Conservation (phyloP, 2,329 filamentous ascomycete genomes). For the Paecilomyces sp. region DNA sequence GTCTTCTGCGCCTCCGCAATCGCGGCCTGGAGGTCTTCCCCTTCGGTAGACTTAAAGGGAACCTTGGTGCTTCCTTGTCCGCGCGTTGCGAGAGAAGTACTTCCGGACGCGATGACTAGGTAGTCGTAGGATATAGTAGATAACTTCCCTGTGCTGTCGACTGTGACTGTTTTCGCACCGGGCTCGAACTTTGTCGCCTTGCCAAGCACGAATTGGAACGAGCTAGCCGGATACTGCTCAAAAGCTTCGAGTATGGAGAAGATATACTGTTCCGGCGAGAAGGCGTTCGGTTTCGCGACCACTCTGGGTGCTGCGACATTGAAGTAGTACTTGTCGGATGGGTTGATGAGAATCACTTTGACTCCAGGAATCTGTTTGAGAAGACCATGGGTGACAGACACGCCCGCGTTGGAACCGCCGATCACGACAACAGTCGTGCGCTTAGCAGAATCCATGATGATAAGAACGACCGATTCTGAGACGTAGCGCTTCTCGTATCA, state of each 20-base stretch:
- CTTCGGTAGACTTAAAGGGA: constrained; percentile 39
- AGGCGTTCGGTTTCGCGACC: constrained; percentile 41
- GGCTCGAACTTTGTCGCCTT: constrained; percentile 42
- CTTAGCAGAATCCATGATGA: neutral
- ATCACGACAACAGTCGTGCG: constrained; percentile 23
- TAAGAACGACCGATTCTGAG: neutral
- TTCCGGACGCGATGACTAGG: constrained; percentile 52
- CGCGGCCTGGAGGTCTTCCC: constrained; percentile 23
- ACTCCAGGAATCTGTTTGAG: constrained; percentile 24
- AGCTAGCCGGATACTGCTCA: constrained; percentile 39
- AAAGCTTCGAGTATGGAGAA: constrained; percentile 45
- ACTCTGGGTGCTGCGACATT: constrained; percentile 48
- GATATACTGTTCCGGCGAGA: constrained; percentile 43
- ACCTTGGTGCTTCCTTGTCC: constrained; percentile 18
- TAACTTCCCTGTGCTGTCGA: constrained; percentile 25
- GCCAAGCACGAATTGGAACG: constrained; percentile 47
- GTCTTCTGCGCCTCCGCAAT: constrained; percentile 27
- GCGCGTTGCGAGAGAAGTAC: constrained; percentile 37
- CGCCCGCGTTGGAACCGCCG: constrained; percentile 30
- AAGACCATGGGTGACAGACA: constrained; percentile 28
- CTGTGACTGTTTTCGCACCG: constrained; percentile 35
- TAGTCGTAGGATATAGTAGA: constrained; percentile 42
- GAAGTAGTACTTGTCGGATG: constrained; percentile 48
- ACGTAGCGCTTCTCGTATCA: neutral
- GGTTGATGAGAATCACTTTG: constrained; percentile 50